Evolutionary conservation across 441 rosid genomes (phyloP).

Genomic region (Euphorbia celastroides): DNA sequence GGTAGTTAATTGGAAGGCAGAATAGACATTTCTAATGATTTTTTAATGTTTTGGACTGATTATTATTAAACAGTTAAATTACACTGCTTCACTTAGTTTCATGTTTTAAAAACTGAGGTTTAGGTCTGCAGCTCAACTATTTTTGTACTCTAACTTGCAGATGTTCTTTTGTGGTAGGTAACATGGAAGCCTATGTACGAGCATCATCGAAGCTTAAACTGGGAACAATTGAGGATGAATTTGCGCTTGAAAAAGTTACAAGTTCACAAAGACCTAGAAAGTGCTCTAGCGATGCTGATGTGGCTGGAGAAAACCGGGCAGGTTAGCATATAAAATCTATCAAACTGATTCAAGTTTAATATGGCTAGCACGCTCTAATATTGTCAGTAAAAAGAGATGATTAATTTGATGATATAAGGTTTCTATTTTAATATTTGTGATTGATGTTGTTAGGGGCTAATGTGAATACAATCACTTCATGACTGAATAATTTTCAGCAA

Average conservation of each 20-base stretch:
- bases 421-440: neutral
- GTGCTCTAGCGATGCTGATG: constrained; percentile 41
- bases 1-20: neutral
- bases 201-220: constrained; percentile 79
- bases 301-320: constrained; percentile 56
- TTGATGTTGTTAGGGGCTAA: neutral
- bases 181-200: constrained; percentile 62
- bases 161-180: constrained; percentile 43
- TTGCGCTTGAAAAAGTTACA: constrained; percentile 26
- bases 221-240: constrained; percentile 61
- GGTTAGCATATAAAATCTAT: constrained; percentile 37
- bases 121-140: neutral
- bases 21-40: neutral
- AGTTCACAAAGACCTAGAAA: constrained; percentile 38
- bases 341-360: constrained; percentile 7
- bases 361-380: neutral
- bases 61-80: neutral
- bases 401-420: neutral
- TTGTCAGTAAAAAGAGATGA: constrained; percentile 3
- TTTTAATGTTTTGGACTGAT: neutral
- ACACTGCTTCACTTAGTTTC: neutral
- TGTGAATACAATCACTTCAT: neutral
- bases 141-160: constrained; percentile 10
- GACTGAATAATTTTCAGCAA: neutral
- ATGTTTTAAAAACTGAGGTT: constrained; percentile 1